Percentiles rank a stretch among this genome's conserved stretches.
These are phyloP conservation scores for Blastobotrys peoriensis DNA, from an alignment of 805 yeast genomes.

Conservation along the genomic window DNA sequence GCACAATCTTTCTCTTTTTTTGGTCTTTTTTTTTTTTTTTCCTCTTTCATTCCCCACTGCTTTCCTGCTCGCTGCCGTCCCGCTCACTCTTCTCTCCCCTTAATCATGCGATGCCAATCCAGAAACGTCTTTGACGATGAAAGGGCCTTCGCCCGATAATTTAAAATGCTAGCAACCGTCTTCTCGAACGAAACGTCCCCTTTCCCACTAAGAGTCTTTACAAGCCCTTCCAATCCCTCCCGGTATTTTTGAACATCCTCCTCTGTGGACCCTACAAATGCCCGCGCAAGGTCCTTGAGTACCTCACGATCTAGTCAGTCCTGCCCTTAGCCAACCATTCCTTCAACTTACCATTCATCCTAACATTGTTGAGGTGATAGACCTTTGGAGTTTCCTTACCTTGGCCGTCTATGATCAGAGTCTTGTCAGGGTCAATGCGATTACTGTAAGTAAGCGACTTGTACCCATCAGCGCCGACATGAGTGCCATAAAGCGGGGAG, in stretches of 20 bases:
- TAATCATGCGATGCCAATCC: slow-evolving; percentile 3
- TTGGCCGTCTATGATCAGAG: background rate
- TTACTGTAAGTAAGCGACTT: slow-evolving; percentile 20
- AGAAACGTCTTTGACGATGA: slow-evolving; percentile 3
- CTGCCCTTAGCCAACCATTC: no score
- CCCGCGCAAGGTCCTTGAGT: slow-evolving; percentile 8
- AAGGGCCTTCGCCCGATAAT: background rate
- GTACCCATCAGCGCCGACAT: slow-evolving; percentile 12
- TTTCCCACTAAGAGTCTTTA: slow-evolving; percentile 3
- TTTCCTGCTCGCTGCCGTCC: no score
- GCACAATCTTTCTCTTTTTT: no score
- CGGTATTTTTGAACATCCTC: slow-evolving; percentile 10
- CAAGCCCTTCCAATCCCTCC: slow-evolving; percentile 9
- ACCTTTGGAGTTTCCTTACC: slow-evolving; percentile 12
- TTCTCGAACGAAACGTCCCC: slow-evolving; percentile 1
- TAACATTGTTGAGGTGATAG: slow-evolving; percentile 18
- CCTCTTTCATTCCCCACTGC: no score
- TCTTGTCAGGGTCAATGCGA: background rate
- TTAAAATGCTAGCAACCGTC: background rate
- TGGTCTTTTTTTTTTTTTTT: no score
- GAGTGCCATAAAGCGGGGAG: slow-evolving; percentile 18
- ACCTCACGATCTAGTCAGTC: slow-evolving; percentile 13
- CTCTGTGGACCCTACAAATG: slow-evolving; percentile 12
- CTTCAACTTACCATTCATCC: slow-evolving; percentile 13
- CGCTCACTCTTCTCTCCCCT: background rate